Base-by-base conservation (phyloP, 2,329 filamentous ascomycete genomes). In the Fusarium sp. region DNA sequence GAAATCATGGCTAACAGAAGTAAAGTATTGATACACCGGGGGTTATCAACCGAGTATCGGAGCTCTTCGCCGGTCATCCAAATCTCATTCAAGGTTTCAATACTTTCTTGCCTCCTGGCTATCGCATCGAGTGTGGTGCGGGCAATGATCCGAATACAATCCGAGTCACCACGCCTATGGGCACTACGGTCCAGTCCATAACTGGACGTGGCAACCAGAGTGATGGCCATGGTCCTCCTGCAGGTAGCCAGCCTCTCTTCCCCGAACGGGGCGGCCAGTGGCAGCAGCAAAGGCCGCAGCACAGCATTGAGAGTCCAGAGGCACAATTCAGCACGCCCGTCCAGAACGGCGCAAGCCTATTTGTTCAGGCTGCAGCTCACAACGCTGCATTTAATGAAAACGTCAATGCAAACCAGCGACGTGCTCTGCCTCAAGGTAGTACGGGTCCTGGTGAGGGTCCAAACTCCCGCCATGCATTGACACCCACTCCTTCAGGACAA, bases 71-170 rank as follows among this genome's bases (percentile, higher is more conserved):
- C 19, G 95, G 95, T 3, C 94, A 99, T 70, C 95, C 95, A 3
- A 95, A 91, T 72, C 83, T 96, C 23, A 98, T 99, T 44, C 94
- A 98, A 76, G 95, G 95, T 0, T 99, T 99, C 75, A 99, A 99
- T 73, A 99, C 95, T 0, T 99, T 99, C 73, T 80, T 99, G 9
- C 95, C 95, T 4, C 93, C 93, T 0, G 93, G 95, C 3, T 99
- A 99, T 74, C 86, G 95, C 55, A 99, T 99, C 57, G 95, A 99
- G 73, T 99, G 95, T 71, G 94, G 94, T 27, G 89, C 92, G 14
- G 92, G 92, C 31, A 94, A 96, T 65, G 94, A 98, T 70, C 94
- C 94, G 1, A 97, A 97, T 72, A 93, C 93, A 4, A 99, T 99
- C 63, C 85, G 96, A 63, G 95, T 99, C 14, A 99, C 95, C 0